phyloP scores from a whole-genome alignment of 441 rosid species.

The Sinapis alba region DNA sequence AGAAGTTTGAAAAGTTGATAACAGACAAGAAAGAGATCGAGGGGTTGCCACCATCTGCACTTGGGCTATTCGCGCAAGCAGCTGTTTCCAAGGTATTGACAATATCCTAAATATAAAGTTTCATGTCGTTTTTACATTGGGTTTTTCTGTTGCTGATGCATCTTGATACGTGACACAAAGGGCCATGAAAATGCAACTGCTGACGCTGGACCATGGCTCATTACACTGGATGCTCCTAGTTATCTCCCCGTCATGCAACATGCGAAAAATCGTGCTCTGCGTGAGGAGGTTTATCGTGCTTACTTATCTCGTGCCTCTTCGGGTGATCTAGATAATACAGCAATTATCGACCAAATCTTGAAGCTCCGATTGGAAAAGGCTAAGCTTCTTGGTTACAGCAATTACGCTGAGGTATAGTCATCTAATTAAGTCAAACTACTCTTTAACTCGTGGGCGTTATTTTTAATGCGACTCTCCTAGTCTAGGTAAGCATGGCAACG shows the following conservation, averaged over 20 bases:
- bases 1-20: slow-evolving; percentile 79
- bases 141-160: slow-evolving; percentile 2
- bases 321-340: slow-evolving; percentile 75
- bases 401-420: slow-evolving; percentile 79
- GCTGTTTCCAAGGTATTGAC: slow-evolving; percentile 75
- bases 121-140: background rate
- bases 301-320: slow-evolving; percentile 70
- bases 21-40: slow-evolving; percentile 79
- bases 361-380: slow-evolving; percentile 84
- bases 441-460: slow-evolving; percentile 20
- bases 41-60: slow-evolving; percentile 87
- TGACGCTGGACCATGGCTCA: slow-evolving; percentile 84
- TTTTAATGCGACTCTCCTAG: slow-evolving; percentile 15
- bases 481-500: slow-evolving; percentile 88
- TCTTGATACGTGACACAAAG: slow-evolving; percentile 43
- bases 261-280: slow-evolving; percentile 74
- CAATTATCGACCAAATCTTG: slow-evolving; percentile 72
- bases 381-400: slow-evolving; percentile 69
- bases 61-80: slow-evolving; percentile 82
- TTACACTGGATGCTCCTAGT: slow-evolving; percentile 81
- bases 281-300: slow-evolving; percentile 82
- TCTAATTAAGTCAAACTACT: slow-evolving; percentile 14
- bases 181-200: slow-evolving; percentile 83
- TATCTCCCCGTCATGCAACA: slow-evolving; percentile 82
- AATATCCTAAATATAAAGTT: slow-evolving; percentile 14